phyloP scores from a whole-genome alignment of 768 basidiomycete genomes.

The Hygrocybe coccinea region DNA sequence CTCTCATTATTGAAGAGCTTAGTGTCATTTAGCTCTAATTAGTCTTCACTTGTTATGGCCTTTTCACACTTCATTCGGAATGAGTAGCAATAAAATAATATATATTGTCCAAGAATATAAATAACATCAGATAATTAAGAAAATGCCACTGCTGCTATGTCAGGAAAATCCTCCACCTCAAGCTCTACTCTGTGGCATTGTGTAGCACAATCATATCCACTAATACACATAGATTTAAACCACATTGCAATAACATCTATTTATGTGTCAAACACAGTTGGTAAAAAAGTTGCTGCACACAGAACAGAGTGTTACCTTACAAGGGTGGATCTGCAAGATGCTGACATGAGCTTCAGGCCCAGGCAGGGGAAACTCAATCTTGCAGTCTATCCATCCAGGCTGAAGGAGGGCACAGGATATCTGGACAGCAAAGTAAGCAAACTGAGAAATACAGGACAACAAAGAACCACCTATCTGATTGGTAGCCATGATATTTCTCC shows the following conservation, averaged over 20 bases:
- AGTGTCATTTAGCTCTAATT: too few species aligned
- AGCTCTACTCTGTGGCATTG: too few species aligned
- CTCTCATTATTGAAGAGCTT: too few species aligned
- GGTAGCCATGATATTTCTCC: conserved; percentile 96
- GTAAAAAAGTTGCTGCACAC: too few species aligned
- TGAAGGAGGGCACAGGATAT: conserved; percentile 89
- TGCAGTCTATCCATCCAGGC: conserved; percentile 90
- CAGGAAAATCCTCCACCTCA: too few species aligned
- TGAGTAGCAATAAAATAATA: too few species aligned
- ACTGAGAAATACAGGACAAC: neutral
- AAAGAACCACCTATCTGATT: conserved; percentile 76
- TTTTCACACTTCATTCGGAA: too few species aligned
- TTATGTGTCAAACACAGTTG: neutral
- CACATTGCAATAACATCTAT: conserved; percentile 95
- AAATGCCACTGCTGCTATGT: too few species aligned
- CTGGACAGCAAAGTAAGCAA: conserved; percentile 32
- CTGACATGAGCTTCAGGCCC: conserved; percentile 94
- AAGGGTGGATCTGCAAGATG: conserved; percentile 94
- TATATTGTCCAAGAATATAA: too few species aligned
- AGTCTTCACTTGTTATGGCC: too few species aligned
- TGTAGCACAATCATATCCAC: conserved; percentile 99
- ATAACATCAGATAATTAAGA: too few species aligned
- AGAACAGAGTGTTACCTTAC: conserved; percentile 55
- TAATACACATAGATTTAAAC: conserved; percentile 91
- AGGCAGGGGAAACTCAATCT: conserved; percentile 98